These are phyloP conservation scores for Colletotrichum tamarilloi DNA, from an alignment of 2,329 filamentous ascomycete genomes.

Conservation along the genomic window DNA sequence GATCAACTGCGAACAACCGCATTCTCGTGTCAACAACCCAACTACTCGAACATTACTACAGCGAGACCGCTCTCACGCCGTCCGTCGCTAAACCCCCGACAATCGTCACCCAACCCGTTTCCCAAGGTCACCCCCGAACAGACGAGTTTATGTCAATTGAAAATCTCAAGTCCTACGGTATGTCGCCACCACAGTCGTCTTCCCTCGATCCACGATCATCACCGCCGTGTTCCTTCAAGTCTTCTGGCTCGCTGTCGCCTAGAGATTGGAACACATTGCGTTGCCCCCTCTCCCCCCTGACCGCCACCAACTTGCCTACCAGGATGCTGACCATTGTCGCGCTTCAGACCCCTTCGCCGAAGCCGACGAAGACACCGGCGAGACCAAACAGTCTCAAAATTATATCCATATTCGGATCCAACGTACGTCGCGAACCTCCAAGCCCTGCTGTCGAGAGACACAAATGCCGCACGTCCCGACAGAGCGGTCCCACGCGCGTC, in stretches of 20 bases:
- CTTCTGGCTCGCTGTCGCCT: not conserved
- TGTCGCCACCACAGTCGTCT: constrained; percentile 48
- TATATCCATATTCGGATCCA: constrained; percentile 99
- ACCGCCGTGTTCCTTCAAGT: no score
- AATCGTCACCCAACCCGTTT: constrained; percentile 60
- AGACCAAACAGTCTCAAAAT: constrained; percentile 94
- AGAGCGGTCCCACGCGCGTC: not conserved
- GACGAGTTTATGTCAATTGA: constrained; percentile 98
- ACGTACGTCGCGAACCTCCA: constrained; percentile 71
- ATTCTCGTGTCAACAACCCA: not conserved
- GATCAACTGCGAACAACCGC: not conserved
- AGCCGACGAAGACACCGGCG: constrained; percentile 99
- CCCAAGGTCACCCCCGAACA: constrained; percentile 70
- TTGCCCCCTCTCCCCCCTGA: constrained; percentile 7
- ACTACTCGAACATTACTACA: constrained; percentile 37
- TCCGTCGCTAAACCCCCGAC: constrained; percentile 61
- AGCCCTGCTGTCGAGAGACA: not conserved
- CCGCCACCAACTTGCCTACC: constrained; percentile 15
- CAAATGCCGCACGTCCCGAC: constrained; percentile 31
- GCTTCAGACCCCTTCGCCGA: constrained; percentile 98
- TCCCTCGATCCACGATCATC: not conserved
- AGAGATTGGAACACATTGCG: not conserved
- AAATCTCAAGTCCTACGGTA: constrained; percentile 97
- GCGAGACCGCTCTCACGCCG: constrained; percentile 59
- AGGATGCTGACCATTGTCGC: constrained; percentile 40